phyloP scores from a whole-genome alignment of 1,139 yeast species.

The Pichia sp. region DNA sequence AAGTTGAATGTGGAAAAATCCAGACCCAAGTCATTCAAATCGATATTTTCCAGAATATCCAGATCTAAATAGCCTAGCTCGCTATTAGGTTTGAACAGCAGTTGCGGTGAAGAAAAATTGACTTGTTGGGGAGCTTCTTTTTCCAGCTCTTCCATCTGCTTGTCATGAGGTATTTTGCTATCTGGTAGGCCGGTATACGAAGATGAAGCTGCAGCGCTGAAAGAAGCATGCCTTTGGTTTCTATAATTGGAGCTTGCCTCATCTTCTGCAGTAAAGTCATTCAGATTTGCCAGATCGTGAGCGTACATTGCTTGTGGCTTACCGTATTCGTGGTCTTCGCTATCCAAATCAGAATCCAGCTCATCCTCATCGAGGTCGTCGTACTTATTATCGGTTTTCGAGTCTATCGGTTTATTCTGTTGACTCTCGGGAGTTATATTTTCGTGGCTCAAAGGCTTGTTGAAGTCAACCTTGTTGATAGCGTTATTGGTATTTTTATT shows the following conservation, averaged over 20 bases:
- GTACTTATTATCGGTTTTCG: not conserved
- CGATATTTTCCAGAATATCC: constrained; percentile 28
- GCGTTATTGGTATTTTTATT: constrained; percentile 7
- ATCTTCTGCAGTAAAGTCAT: not conserved
- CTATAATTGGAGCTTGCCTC: constrained; percentile 19
- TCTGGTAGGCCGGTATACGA: constrained; percentile 51
- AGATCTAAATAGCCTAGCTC: constrained; percentile 28
- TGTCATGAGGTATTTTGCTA: constrained; percentile 29
- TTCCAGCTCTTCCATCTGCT: constrained; percentile 20
- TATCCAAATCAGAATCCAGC: constrained; percentile 20
- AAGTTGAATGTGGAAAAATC: constrained; percentile 15
- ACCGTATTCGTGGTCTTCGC: constrained; percentile 11
- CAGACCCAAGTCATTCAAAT: constrained; percentile 36
- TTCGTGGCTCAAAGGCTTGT: constrained; percentile 14
- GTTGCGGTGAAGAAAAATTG: constrained; percentile 77
- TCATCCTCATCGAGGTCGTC: constrained; percentile 8
- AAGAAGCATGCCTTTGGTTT: constrained; percentile 62
- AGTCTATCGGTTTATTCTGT: not conserved
- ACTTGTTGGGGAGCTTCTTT: constrained; percentile 57
- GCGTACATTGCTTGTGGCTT: constrained; percentile 13
- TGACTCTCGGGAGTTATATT: constrained; percentile 17
- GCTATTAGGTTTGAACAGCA: constrained; percentile 30
- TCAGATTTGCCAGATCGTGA: constrained; percentile 6
- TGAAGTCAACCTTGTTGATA: not conserved
- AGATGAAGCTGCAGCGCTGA: constrained; percentile 71